Base-by-base conservation (phyloP, 2,329 filamentous ascomycete species). In the Hortaea werneckii region DNA sequence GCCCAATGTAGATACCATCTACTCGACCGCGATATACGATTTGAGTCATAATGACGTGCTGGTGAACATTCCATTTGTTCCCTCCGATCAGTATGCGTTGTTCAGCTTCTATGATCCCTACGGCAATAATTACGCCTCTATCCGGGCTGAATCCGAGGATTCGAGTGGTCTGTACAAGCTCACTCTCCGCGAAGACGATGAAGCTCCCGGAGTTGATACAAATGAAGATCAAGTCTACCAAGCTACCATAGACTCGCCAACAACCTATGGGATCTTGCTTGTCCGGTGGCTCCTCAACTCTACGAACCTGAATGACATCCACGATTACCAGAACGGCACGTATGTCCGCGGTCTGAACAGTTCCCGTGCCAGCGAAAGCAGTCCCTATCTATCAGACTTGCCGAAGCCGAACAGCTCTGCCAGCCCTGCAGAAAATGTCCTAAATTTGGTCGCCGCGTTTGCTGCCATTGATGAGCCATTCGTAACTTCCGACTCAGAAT, bases 1-100 rank as follows among this genome's bases (percentile, higher is more conserved):
- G 39, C 54, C 56, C 5, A 58, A 57, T 35, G 47, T 50, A 8
- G 56, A 58, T 40, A 58, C 56, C 7, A n/a, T 57, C 2, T 58
- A 57, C 38, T 52, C 53, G 2, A 42, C 44, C 2, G 40, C 37
- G 3, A 45, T 54, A n/a, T 53, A 46, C 43, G 56, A 57, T 40
- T 42, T 58, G n/a, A 50, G 45, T 39, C 44, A 49, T 12, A 26
- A 43, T 10, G 51, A 57, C 43, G 13, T 57, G 6, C 37, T 40
- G 8, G 44, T 57, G 30, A 44, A 44, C 6, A 37, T 57, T 3
- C 52, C 54, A 4, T 40, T 49, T 11, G 44, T 53, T 8, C 49
- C 49, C 11, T 29, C 26, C 11, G 44, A 45, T 20, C 38, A 44
- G n/a, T 53, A 44, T 41, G 43, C 37, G 10, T 40, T 53, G 3